These are phyloP conservation scores for Camellia lanceoleosa DNA, from an alignment of 148 eudicot genomes.

Conservation along the genomic window DNA sequence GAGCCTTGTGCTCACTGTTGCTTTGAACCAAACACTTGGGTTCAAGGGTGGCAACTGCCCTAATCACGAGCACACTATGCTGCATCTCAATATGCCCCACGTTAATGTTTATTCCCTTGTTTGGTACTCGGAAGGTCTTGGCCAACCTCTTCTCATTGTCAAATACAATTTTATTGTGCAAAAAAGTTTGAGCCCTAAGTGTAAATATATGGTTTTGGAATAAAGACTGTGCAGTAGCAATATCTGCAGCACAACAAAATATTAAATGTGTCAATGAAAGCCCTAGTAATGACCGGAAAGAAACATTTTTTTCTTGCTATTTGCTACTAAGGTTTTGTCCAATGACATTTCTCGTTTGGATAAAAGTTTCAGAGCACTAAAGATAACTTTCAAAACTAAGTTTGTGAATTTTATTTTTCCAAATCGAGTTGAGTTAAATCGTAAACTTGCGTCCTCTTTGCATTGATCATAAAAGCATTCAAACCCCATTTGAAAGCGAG, in stretches of 20 bases:
- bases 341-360: too few relatives aligned
- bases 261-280: conserved; percentile 4
- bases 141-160: conserved; percentile 43
- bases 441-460: too few relatives aligned
- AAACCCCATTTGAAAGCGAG: too few relatives aligned
- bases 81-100: conserved; percentile 25
- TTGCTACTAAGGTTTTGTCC: too few relatives aligned
- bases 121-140: conserved; percentile 33
- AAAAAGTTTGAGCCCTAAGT: conserved; percentile 34
- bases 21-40: conserved; percentile 27
- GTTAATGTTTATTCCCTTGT: conserved; percentile 23
- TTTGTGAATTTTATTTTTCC: too few relatives aligned
- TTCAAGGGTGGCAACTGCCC: conserved; percentile 76
- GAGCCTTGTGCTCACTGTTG: conserved; percentile 24
- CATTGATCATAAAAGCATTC: too few relatives aligned
- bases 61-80: conserved; percentile 37
- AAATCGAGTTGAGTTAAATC: too few relatives aligned
- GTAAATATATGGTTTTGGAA: conserved; percentile 29
- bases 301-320: neutral
- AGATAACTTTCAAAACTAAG: too few relatives aligned
- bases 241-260: conserved; percentile 51
- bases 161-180: conserved; percentile 33
- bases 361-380: too few relatives aligned
- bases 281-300: conserved; percentile 8
- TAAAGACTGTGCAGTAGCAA: conserved; percentile 62